A percentile compares a stretch with the other conserved stretches of the same genome.
These are phyloP conservation scores for Populus hybrid DNA, from an alignment of 441 rosid genomes.

Conservation along the genomic window DNA sequence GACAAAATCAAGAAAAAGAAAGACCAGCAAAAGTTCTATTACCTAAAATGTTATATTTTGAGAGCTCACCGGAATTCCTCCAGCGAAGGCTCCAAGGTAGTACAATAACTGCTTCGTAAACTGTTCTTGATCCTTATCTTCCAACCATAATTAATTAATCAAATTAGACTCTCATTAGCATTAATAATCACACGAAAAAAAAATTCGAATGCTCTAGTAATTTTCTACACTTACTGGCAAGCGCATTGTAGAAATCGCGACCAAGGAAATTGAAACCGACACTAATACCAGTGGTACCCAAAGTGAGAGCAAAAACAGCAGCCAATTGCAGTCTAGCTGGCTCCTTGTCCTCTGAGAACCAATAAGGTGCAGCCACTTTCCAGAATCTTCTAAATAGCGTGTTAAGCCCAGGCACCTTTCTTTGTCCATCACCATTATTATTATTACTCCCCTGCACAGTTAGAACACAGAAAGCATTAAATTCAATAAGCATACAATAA, in stretches of 20 bases:
- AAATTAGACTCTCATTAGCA: not conserved
- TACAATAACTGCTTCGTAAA: slow-evolving; percentile 84
- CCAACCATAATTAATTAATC: not conserved
- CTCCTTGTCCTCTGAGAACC: slow-evolving; percentile 77
- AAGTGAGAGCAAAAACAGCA: slow-evolving; percentile 80
- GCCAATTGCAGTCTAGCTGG: slow-evolving; percentile 82
- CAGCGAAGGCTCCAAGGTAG: slow-evolving; percentile 85
- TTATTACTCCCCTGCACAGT: not conserved
- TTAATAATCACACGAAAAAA: not conserved
- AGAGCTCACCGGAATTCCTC: slow-evolving; percentile 90
- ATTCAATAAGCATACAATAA: no score
- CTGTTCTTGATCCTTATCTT: slow-evolving; percentile 91
- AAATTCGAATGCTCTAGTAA: not conserved
- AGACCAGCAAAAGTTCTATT: not conserved
- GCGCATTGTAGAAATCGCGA: slow-evolving; percentile 95
- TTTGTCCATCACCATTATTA: slow-evolving; percentile 17
- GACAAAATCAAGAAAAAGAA: not conserved
- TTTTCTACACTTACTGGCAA: slow-evolving; percentile 51
- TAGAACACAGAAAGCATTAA: not conserved
- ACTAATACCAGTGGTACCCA: slow-evolving; percentile 89
- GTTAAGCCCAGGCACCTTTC: slow-evolving; percentile 38
- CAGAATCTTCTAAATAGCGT: slow-evolving; percentile 59
- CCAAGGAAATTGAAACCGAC: slow-evolving; percentile 96
- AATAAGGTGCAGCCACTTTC: slow-evolving; percentile 93
- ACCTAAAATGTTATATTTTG: slow-evolving; percentile 21